Evolutionary conservation across 1,139 yeast species (phyloP).

Genomic region (Debaryomyces udenii): DNA sequence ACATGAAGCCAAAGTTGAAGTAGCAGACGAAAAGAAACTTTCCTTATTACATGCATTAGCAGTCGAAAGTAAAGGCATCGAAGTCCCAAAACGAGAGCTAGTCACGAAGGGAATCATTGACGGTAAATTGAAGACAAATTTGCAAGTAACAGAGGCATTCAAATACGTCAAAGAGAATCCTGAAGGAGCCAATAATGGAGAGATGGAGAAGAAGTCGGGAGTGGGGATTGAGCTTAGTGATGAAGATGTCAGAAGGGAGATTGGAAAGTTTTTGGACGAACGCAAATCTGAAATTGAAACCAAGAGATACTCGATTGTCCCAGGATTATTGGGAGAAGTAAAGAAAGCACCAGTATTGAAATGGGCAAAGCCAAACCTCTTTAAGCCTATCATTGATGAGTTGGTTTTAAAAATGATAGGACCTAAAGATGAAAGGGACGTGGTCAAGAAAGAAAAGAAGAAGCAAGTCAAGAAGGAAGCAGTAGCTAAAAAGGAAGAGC

Average conservation of each 20-base stretch:
- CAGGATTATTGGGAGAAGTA: slow-evolving; percentile 74
- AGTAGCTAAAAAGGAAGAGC: slow-evolving; percentile 27
- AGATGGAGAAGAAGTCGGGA: slow-evolving; percentile 67
- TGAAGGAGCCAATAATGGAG: slow-evolving; percentile 41
- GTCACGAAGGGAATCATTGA: slow-evolving; percentile 64
- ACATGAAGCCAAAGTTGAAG: slow-evolving; percentile 30
- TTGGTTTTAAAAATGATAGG: slow-evolving; percentile 73
- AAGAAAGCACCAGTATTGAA: slow-evolving; percentile 74
- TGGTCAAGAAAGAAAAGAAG: slow-evolving; percentile 77
- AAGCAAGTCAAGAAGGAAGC: slow-evolving; percentile 30
- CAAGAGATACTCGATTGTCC: slow-evolving; percentile 79
- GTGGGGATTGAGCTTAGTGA: slow-evolving; percentile 77
- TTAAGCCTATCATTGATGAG: slow-evolving; percentile 85
- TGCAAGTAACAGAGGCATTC: slow-evolving; percentile 82
- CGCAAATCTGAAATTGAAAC: slow-evolving; percentile 60
- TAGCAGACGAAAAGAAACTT: slow-evolving; percentile 51
- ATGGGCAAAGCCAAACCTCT: slow-evolving; percentile 88
- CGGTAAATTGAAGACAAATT: slow-evolving; percentile 63
- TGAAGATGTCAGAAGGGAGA: slow-evolving; percentile 62
- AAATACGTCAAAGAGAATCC: slow-evolving; percentile 62
- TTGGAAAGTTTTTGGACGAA: slow-evolving; percentile 59
- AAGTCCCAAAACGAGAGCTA: slow-evolving; percentile 46
- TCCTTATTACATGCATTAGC: slow-evolving; percentile 80
- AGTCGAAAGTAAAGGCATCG: slow-evolving; percentile 55
- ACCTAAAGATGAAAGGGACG: slow-evolving; percentile 95